Base-by-base conservation (phyloP, 805 yeast species). In the Sungouiozyma ichnusensis region DNA sequence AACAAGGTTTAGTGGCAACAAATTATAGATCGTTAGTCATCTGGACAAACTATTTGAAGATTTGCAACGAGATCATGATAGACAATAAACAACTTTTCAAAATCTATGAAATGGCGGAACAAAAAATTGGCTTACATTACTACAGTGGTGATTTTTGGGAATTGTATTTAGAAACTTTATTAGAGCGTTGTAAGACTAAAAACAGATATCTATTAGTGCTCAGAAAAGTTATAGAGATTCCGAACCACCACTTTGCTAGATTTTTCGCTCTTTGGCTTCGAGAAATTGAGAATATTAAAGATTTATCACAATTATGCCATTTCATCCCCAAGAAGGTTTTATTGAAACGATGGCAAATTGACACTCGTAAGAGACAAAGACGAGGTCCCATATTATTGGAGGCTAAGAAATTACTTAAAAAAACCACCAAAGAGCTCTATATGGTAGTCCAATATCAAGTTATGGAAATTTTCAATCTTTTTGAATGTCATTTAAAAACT, bases 91-190 rank as follows among this genome's bases (percentile, higher is more conserved):
- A 48, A 33, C 39, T 62, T 15, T 49, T 62, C 33, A 48, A 51
- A 33, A 55, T 53, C 36, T 62, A 61, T 39, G 58, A 57, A 40
- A 38, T 20, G 9, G 66, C 66, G 2, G 66, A 60, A 37, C 19
- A 40, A 4, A 49, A 44, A 41, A 54, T 62, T 39, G 65, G 65
- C 2, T 43, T 57, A 43, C 66, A 62, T 50, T 62, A 50, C 36
- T 51, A 48, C 41, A 51, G 60, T 41, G 62, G 63, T 14, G 63
- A 58, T 33, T 62, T 61, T 48, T 62, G 66, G 66, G 54, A 52
- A 20, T 20, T 62, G 36, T 62, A 62, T 38, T 40, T 62, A 20
- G 47, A 55, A 9, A 63, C 57, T 37, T 24, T 60, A 4, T 37
- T 42, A 29, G 44, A 45, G 37, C 48, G 62, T 32, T 50, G 59